These are phyloP conservation scores for Ophiostoma novo-ulmi DNA, from an alignment of 2,329 filamentous ascomycete genomes.

Conservation along the genomic window DNA sequence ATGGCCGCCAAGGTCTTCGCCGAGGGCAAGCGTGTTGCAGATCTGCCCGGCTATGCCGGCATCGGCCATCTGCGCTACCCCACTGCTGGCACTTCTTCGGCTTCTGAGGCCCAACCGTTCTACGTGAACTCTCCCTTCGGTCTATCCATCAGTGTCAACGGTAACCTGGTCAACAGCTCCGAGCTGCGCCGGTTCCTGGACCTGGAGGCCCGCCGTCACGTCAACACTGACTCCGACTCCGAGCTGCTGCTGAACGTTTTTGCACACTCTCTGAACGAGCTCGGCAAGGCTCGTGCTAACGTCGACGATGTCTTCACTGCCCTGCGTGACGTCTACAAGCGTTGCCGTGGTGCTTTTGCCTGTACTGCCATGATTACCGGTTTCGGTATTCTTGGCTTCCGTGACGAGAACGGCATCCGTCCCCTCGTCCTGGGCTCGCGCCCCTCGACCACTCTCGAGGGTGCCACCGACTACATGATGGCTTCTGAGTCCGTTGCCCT, in stretches of 20 bases:
- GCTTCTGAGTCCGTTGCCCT: conserved; percentile 84
- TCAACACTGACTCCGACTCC: conserved; percentile 86
- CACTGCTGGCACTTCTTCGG: conserved; percentile 70
- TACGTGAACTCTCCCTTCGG: conserved; percentile 86
- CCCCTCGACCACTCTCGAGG: conserved; percentile 55
- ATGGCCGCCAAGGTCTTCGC: conserved; percentile 71
- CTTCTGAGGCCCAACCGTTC: conserved; percentile 82
- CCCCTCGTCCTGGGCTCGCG: conserved; percentile 75
- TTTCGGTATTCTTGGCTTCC: conserved; percentile 73
- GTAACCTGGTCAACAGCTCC: conserved; percentile 75
- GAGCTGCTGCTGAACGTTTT: conserved; percentile 87
- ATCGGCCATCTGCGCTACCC: conserved; percentile 82
- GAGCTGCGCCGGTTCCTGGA: conserved; percentile 69
- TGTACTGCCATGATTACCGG: conserved; percentile 80
- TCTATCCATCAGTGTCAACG: conserved; percentile 77
- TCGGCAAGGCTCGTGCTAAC: conserved; percentile 78
- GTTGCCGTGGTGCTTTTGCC: conserved; percentile 73
- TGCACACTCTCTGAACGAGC: conserved; percentile 76
- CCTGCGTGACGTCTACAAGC: conserved; percentile 66
- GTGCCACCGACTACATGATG: conserved; percentile 78
- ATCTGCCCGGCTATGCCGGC: conserved; percentile 75
- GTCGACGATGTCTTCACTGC: conserved; percentile 72
- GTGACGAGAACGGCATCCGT: conserved; percentile 75
- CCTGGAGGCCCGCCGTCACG: conserved; percentile 72
- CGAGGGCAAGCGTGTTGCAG: conserved; percentile 63